These are phyloP conservation scores for Benincasa hispida DNA, from an alignment of 306 rosid species.

Conservation along the genomic window DNA sequence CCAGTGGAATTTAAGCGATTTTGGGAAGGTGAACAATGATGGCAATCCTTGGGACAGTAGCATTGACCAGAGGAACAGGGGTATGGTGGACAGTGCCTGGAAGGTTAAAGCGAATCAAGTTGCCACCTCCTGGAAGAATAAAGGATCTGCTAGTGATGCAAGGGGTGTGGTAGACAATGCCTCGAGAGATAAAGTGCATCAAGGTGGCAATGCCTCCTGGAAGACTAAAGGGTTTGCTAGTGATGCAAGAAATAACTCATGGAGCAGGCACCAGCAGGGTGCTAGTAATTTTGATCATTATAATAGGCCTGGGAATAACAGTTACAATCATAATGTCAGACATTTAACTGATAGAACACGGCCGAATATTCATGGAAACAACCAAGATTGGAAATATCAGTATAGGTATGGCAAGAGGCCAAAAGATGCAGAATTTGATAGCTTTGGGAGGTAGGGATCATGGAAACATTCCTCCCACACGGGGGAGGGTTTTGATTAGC, in stretches of 20 bases:
- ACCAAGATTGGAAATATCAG: conserved; percentile 27
- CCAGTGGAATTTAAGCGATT: background rate
- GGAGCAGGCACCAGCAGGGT: conserved; percentile 29
- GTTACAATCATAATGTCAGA: conserved; percentile 14
- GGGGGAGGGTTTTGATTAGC: conserved; percentile 19
- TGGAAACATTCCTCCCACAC: conserved; percentile 19
- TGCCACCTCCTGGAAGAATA: conserved; percentile 11
- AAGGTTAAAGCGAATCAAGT: conserved; percentile 3
- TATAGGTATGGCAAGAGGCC: conserved; percentile 18
- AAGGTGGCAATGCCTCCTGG: conserved; percentile 11
- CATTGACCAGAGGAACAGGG: conserved; percentile 15
- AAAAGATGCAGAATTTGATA: conserved; percentile 21
- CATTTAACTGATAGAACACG: conserved; percentile 25
- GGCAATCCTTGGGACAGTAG: conserved; percentile 41
- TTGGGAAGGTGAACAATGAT: background rate
- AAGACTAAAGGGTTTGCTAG: conserved; percentile 10
- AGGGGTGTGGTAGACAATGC: conserved; percentile 21
- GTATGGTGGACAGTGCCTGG: conserved; percentile 27
- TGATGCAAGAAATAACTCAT: conserved; percentile 13
- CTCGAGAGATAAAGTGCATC: conserved; percentile 16
- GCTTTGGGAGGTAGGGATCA: conserved; percentile 18
- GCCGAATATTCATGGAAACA: conserved; percentile 20
- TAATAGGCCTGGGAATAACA: conserved; percentile 21
- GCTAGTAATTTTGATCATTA: conserved; percentile 12
- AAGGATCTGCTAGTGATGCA: conserved; percentile 7